phyloP scores from a whole-genome alignment of 495 filamentous ascomycete genomes.

The Penicillium taxi region DNA sequence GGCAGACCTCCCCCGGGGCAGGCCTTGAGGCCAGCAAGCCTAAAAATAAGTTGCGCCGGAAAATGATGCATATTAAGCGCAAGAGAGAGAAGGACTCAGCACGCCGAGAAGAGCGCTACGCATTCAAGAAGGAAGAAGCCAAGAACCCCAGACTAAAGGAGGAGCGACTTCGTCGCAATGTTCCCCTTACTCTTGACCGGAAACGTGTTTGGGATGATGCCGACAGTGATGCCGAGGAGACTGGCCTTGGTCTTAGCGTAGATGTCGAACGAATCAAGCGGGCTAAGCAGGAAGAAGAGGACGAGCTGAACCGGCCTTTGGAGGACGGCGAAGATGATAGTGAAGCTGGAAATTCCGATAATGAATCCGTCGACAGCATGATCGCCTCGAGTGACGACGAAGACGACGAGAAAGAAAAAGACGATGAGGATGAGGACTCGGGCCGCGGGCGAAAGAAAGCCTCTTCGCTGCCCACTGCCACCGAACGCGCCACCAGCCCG shows the following conservation, averaged over 20 bases:
- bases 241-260: constrained; percentile 61
- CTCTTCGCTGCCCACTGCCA: constrained; percentile 36
- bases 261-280: constrained; percentile 72
- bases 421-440: constrained; percentile 32
- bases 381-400: constrained; percentile 42
- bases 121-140: constrained; percentile 72
- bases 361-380: constrained; percentile 70
- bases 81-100: constrained; percentile 65
- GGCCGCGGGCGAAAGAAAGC: constrained; percentile 29
- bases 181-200: constrained; percentile 75
- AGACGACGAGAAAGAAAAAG: constrained; percentile 37
- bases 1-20: constrained; percentile 24
- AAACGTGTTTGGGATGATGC: constrained; percentile 92
- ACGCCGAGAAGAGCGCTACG: constrained; percentile 69
- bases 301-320: constrained; percentile 36
- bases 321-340: constrained; percentile 28
- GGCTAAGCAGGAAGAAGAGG: constrained; percentile 57
- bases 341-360: constrained; percentile 41
- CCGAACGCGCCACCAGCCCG: constrained; percentile 48
- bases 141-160: constrained; percentile 69
- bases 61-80: constrained; percentile 65
- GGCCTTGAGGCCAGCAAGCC: constrained; percentile 20
- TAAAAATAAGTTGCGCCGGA: constrained; percentile 66
- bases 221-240: constrained; percentile 57
- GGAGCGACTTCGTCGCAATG: constrained; percentile 65